Evolutionary conservation across 345 rosid genomes (phyloP), one percentile per base, ranked within the genome.

Genomic region (Luvunga scandens): DNA sequence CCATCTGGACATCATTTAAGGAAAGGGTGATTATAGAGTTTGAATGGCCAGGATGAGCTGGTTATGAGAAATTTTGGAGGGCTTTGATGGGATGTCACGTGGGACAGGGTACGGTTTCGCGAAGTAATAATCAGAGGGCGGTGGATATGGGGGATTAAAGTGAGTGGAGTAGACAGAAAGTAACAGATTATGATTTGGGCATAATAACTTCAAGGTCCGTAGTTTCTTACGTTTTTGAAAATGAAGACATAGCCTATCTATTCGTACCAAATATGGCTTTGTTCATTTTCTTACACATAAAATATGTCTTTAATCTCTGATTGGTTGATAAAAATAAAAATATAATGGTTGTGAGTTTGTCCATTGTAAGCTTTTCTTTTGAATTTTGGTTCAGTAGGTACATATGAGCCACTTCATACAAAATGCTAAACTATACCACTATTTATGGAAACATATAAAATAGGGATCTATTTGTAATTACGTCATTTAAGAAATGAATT

Each of bases 51-150:
- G 7, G 82, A 76, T 65, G 16, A 4, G 68, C 14, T 53, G 57
- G 57, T 53, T 16, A 0, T 53, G 22, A 53, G 10, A 67, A 36
- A 21, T 38, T 19, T 8, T 2, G 71, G 39, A 55, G 39, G 25
- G 38, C 55, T 75, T 39, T 31, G 66, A 28, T 34, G 71, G 9
- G 45, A 48, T 66, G 66, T 69, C 77, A 75, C 66, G 81, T 73
- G 83, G 53, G 72, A 21, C 3, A 65, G 18, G 39, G 16, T 13
- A 33, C 36, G 53, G 36, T 62, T 72, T 66, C 13, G 2, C 60
- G 59, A 45, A 59, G 79, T 60, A 74, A 75, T 74, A 19, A 73
- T 77, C 68, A 63, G 4, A 12, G 38, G 24, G 28, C 60, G 60
- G 60, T 69, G 60, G 60, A 48, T 9, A 13, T 13, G 36, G 55